Evolutionary conservation across 2,329 filamentous ascomycete species (phyloP), one percentile per base, ranked within the genome.

Genomic region (Albifimbria verrucaria): DNA sequence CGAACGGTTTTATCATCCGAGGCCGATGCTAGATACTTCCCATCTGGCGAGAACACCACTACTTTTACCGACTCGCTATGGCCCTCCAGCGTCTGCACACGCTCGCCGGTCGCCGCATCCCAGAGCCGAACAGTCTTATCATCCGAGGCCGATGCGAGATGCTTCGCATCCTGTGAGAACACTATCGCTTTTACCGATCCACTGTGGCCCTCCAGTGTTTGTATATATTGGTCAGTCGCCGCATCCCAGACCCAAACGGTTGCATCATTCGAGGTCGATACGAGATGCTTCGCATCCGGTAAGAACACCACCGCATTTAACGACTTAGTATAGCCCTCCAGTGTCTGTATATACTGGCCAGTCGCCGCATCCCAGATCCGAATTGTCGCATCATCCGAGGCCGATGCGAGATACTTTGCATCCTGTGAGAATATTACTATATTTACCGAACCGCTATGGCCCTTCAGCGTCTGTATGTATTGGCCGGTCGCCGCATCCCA

Each of bases 291-390:
- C 21, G 41, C 10, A 43, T 43, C 41, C 41, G 10, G 41, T 18
- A 20, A 43, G 41, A 43, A 43, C 6, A 23, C 20, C 7, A 45
- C n/a, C n/a, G n/a, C n/a, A n/a, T n/a, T 28, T 28, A 51, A 21
- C 18, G 7, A 7, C 21, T n/a, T 17, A 18, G 17, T 26, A 26
- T 56, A 51, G 53, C 50, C 52, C 23, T 50, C 41, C 15, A 56
- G 50, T 24, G 47, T 56, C n/a, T n/a, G n/a, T n/a, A n/a, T n/a
- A n/a, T n/a, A n/a, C n/a, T n/a, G n/a, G n/a, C n/a, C n/a, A n/a
- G n/a, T n/a, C n/a, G n/a, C n/a, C 20, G 39, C 22, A 23, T 57
- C 52, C 57, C 57, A 59, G 28, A 59, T 22, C 25, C 48, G 52
- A 22, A 59, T 22, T 2, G 52, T 54, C 6, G 25, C n/a, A 26